These are phyloP conservation scores for Monoraphidium neglectum DNA, from an alignment of 139 green algal genomes.

Conservation along the genomic window DNA sequence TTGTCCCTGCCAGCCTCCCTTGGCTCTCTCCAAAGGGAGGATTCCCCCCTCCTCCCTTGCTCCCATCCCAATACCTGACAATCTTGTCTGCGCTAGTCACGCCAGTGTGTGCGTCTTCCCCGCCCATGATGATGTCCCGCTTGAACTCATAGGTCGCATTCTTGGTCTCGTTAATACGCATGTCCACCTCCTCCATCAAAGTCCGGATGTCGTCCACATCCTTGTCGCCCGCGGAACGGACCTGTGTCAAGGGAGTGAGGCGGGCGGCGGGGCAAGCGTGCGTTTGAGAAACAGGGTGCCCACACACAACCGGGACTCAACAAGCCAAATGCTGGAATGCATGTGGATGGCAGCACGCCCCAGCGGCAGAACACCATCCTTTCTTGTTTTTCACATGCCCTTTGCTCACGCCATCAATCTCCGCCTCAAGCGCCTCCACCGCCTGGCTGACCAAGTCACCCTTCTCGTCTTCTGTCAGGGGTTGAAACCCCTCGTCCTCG, in stretches of 20 bases:
- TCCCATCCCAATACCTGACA: constrained; percentile 38
- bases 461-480: constrained; percentile 69
- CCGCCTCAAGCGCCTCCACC: constrained; percentile 63
- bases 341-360: neutral
- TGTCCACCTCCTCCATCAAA: constrained; percentile 76
- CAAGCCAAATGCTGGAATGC: neutral
- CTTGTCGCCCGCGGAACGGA: constrained; percentile 45
- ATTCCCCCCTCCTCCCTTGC: neutral
- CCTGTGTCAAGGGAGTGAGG: constrained; percentile 12
- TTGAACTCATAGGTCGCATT: constrained; percentile 88
- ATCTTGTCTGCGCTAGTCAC: constrained; percentile 77
- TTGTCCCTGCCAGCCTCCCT: too few relatives aligned
- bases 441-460: constrained; percentile 65
- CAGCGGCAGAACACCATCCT: too few relatives aligned
- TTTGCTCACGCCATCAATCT: constrained; percentile 37
- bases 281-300: neutral
- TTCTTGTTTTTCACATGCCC: too few relatives aligned
- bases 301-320: neutral
- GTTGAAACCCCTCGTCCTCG: constrained; percentile 15
- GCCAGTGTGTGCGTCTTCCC: constrained; percentile 70
- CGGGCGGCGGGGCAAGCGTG: neutral
- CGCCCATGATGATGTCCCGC: constrained; percentile 82
- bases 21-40: too few relatives aligned
- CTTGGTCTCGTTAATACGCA: constrained; percentile 75
- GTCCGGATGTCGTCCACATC: constrained; percentile 72